Conservation (phyloP, 2,329 filamentous ascomycete genomes). For the Clarireedia sp. region DNA sequence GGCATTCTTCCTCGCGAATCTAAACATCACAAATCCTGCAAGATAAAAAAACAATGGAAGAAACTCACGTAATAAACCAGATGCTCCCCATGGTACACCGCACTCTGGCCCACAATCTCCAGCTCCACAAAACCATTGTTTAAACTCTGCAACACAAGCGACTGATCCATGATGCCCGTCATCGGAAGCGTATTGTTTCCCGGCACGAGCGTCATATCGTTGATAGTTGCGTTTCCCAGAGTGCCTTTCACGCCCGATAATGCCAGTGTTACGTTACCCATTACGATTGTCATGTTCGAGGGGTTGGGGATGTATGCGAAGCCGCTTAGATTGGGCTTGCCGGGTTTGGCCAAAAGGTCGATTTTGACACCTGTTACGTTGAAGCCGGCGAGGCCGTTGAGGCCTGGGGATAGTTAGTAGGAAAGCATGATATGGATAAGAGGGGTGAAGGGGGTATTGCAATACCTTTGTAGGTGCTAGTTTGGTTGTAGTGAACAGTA, state of each 20-base stretch:
- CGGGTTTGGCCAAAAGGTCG: conserved; percentile 30
- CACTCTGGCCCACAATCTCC: conserved; percentile 41
- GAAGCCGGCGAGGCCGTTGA: conserved; percentile 49
- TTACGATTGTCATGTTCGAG: conserved; percentile 44
- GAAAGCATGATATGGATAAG: not conserved
- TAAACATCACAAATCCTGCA: not conserved
- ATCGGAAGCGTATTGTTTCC: conserved; percentile 46
- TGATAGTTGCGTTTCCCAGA: conserved; percentile 43
- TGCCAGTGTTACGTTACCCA: conserved; percentile 51
- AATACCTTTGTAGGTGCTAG: conserved; percentile 47
- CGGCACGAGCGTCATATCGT: conserved; percentile 43
- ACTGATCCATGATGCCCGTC: conserved; percentile 40
- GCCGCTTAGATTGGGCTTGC: conserved; percentile 47
- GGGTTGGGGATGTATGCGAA: conserved; percentile 51
- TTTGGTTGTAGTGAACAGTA: conserved; percentile 47
- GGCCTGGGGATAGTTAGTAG: conserved; percentile 32
- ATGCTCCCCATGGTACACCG: conserved; percentile 39
- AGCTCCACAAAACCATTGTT: conserved; percentile 40
- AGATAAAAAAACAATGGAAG: not conserved
- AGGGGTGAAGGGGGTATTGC: not conserved
- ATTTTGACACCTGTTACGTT: conserved; percentile 41
- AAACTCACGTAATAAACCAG: conserved; percentile 41
- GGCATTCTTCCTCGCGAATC: not conserved
- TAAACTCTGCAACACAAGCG: conserved; percentile 26
- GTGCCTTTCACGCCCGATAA: conserved; percentile 33